Base-by-base conservation (phyloP, 108 stramenopile genomes). In the Discostella pseudostelligera region DNA sequence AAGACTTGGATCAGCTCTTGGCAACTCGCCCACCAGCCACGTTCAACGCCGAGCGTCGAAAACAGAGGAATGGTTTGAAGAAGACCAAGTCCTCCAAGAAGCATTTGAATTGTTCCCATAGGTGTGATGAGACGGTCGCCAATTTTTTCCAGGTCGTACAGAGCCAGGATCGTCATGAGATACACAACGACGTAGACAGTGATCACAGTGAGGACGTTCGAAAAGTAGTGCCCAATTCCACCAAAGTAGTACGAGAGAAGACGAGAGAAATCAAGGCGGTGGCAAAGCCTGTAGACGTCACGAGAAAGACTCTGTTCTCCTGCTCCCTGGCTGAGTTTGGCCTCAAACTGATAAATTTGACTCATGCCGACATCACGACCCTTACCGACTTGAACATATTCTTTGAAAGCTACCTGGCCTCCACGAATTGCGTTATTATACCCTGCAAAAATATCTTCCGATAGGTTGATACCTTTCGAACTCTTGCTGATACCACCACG, bases 341-440 rank as follows among this genome's bases (percentile, higher is more conserved):
- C 97, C 76, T 99, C 98, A 80, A 99, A 99, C 69, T 99, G 97
- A 87, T 99, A 99, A 56, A 97, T 99, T 74, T 99, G 98, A 61
- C 94, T 96, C 95, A 97, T 94, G 45, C 98, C 98, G 17, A 99
- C 98, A 80, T 99, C 98, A 21, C 98, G 91, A 20, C 98, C 98
- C 72, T 99, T 99, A 54, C 98, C 98, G 32, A 97, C 94, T 70
- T 97, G 96, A 22, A 95, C 81, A 61, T 97, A 99, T 73, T 99
- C 98, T 67, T 93, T 93, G 83, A 97, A 97, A 6, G 87, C 90
- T 8, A 98, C 96, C 42, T 85, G 76, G 14, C 94, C 95, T 46
- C 97, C 97, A 37, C 97, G 87, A 39, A 96, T 85, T 17, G 92
- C 89, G 69, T 90, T 93, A 74, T 96, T 97, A 88, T 96, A 98